These are phyloP conservation scores for Daldinia grandis DNA, from an alignment of 495 filamentous ascomycete species.

Conservation along the genomic window DNA sequence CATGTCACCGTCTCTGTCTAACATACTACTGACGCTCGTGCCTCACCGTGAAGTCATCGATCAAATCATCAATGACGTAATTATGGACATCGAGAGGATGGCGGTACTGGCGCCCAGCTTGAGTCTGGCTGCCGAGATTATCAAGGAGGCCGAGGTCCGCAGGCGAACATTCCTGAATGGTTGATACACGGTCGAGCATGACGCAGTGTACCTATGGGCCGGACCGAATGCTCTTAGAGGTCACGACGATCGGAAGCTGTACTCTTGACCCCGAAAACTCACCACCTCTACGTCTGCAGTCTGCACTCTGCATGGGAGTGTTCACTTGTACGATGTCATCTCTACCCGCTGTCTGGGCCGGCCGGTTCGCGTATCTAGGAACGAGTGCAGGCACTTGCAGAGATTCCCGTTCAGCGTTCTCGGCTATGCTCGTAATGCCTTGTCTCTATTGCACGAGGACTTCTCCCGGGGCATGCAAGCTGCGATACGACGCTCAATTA, in stretches of 20 bases:
- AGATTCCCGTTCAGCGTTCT: conserved; percentile 31
- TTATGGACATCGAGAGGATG: conserved; percentile 75
- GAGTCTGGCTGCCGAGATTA: conserved; percentile 75
- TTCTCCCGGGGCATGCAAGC: conserved; percentile 44
- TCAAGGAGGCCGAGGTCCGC: conserved; percentile 78
- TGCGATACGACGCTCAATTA: conserved; percentile 43
- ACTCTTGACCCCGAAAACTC: conserved; percentile 24
- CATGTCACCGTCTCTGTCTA: conserved; percentile 76
- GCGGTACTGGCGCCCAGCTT: conserved; percentile 78
- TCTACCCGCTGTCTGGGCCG: conserved; percentile 42
- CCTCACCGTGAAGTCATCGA: conserved; percentile 68
- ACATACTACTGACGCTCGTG: conserved; percentile 68
- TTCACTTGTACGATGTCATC: conserved; percentile 34
- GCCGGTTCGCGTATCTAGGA: conserved; percentile 40
- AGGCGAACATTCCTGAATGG: conserved; percentile 63
- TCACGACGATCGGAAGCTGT: conserved; percentile 29
- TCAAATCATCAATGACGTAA: conserved; percentile 76
- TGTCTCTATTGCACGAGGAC: conserved; percentile 43
- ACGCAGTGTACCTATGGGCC: conserved; percentile 27
- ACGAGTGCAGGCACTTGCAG: conserved; percentile 39
- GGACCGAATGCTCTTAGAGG: conserved; percentile 35
- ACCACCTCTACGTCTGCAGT: conserved; percentile 25
- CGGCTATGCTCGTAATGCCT: conserved; percentile 41
- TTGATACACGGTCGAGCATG: conserved; percentile 41
- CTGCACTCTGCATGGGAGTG: conserved; percentile 20